Conservation (phyloP, 192 early-diverging fungal species). For the Phlyctochytrium bullatum region DNA sequence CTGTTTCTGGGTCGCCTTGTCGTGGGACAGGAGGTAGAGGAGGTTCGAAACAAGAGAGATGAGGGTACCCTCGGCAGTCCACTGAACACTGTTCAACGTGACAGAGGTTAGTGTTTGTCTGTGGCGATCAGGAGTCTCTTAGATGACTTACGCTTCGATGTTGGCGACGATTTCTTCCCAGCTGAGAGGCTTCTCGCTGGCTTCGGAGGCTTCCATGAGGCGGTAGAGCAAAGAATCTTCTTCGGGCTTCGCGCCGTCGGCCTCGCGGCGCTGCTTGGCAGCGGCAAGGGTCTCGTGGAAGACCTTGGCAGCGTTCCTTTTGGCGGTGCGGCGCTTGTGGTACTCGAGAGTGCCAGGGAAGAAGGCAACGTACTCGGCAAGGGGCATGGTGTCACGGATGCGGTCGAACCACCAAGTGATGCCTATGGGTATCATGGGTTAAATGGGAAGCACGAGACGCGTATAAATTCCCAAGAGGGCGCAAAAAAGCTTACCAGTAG, state of each 20-base stretch:
- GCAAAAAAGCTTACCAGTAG: conserved; percentile 14
- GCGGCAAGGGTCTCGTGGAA: not conserved
- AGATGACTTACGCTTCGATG: conserved; percentile 9
- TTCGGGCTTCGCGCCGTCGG: not conserved
- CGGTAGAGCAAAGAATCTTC: not conserved
- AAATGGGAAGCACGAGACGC: not conserved
- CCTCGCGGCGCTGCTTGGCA: not conserved
- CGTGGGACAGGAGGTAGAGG: conserved; percentile 16
- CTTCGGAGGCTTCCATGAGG: not conserved
- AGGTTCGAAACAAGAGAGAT: conserved; percentile 13
- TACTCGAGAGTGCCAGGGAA: conserved; percentile 14
- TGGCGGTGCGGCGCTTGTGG: conserved; percentile 6
- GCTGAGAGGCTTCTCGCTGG: not conserved
- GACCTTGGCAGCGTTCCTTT: conserved; percentile 11
- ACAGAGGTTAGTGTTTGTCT: no score
- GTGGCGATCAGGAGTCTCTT: no score
- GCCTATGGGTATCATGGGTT: not conserved
- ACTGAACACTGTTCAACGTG: conserved; percentile 17
- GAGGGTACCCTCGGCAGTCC: conserved; percentile 11
- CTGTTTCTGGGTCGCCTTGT: conserved; percentile 11
- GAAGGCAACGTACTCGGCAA: conserved; percentile 13
- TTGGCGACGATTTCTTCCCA: conserved; percentile 11
- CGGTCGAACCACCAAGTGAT: conserved; percentile 22
- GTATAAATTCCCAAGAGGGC: not conserved
- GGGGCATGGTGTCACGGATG: conserved; percentile 7